These are phyloP conservation scores for Cubamyces lactineus DNA, from an alignment of 768 basidiomycete species.

Conservation along the genomic window DNA sequence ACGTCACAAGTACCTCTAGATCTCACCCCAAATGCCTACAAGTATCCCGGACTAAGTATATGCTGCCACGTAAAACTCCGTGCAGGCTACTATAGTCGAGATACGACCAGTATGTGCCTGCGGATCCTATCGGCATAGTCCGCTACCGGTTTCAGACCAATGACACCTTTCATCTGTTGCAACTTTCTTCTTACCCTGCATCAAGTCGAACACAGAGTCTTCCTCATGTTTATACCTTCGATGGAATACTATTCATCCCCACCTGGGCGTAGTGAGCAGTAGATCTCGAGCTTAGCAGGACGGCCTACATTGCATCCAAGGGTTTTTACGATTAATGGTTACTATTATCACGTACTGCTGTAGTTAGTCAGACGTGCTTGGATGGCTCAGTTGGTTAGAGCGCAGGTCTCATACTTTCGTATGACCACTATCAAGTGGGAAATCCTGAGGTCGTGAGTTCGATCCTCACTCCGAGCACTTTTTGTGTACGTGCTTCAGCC, in stretches of 20 bases:
- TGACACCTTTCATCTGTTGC: neutral
- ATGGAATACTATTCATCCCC: too few relatives aligned
- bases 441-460: slow-evolving; percentile 29
- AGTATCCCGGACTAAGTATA: neutral
- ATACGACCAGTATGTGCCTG: neutral
- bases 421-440: slow-evolving; percentile 10
- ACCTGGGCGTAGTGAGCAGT: too few relatives aligned
- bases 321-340: too few relatives aligned
- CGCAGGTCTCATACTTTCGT: slow-evolving; percentile 23
- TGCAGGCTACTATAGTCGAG: neutral
- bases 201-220: neutral
- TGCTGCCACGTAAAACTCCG: neutral
- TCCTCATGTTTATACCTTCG: too few relatives aligned
- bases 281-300: too few relatives aligned
- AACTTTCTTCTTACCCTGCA: neutral
- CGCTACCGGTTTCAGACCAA: neutral
- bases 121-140: neutral
- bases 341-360: too few relatives aligned
- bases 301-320: too few relatives aligned
- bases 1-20: neutral
- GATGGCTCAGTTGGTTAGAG: slow-evolving; percentile 28
- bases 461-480: slow-evolving; percentile 25
- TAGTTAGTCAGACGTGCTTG: slow-evolving; percentile 14
- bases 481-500: too few relatives aligned
- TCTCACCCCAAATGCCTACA: neutral